These are phyloP conservation scores for Linanthus parryae DNA, from an alignment of 148 eudicot genomes.

Conservation along the genomic window DNA sequence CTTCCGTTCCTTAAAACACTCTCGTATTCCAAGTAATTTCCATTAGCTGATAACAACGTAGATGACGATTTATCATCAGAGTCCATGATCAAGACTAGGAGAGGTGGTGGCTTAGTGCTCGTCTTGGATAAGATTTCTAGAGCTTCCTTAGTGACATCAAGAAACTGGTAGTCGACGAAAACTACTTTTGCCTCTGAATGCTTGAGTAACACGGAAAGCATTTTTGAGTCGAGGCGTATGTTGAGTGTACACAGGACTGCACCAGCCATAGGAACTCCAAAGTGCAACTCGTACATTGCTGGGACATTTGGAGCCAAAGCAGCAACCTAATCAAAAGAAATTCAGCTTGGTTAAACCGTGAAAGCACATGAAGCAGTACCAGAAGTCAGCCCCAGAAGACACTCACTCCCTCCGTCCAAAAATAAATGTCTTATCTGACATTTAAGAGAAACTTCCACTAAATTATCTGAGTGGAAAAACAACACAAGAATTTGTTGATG, in stretches of 20 bases:
- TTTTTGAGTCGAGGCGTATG: constrained; percentile 54
- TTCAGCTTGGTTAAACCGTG: too few relatives aligned
- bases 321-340: too few relatives aligned
- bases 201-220: constrained; percentile 47
- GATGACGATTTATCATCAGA: constrained; percentile 20
- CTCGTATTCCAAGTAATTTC: constrained; percentile 36
- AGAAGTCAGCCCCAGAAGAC: too few relatives aligned
- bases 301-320: constrained; percentile 62
- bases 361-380: too few relatives aligned
- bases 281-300: constrained; percentile 68
- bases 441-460: too few relatives aligned
- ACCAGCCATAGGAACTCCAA: constrained; percentile 77
- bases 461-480: too few relatives aligned
- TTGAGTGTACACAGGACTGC: constrained; percentile 62
- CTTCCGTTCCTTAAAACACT: constrained; percentile 34
- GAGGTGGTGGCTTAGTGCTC: constrained; percentile 30
- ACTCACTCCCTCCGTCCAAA: too few relatives aligned
- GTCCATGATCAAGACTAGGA: constrained; percentile 40
- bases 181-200: constrained; percentile 60
- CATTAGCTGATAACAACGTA: constrained; percentile 1
- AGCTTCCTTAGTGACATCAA: constrained; percentile 38
- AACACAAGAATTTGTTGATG: too few relatives aligned
- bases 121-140: constrained; percentile 34
- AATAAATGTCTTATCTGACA: too few relatives aligned
- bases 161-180: constrained; percentile 47